Evolutionary conservation across 768 basidiomycete genomes (phyloP).

Genomic region (Agaricus blazei): DNA sequence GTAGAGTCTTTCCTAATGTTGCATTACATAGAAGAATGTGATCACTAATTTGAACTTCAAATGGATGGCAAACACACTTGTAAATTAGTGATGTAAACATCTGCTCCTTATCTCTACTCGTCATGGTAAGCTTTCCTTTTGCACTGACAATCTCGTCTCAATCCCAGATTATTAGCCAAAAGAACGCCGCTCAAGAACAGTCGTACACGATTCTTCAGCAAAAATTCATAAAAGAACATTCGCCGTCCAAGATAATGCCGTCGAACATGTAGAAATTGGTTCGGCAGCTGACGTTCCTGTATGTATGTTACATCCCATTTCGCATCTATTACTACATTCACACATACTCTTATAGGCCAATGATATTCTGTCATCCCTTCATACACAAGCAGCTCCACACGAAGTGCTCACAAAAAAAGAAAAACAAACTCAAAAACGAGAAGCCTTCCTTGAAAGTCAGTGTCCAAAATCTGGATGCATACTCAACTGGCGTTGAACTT

Average conservation of each 20-base stretch:
- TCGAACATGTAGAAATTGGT: conserved; percentile 45
- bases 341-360: conserved; percentile 5
- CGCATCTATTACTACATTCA: background rate
- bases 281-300: conserved; percentile 37
- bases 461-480: background rate
- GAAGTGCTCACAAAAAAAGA: conserved; percentile 51
- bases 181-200: conserved; percentile 37
- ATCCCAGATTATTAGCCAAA: conserved; percentile 23
- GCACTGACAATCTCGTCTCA: background rate
- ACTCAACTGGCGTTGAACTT: background rate
- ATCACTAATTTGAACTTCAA: too few relatives aligned
- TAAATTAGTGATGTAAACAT: background rate
- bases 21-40: too few relatives aligned
- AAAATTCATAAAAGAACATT: conserved; percentile 44
- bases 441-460: conserved; percentile 64
- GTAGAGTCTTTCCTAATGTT: too few relatives aligned
- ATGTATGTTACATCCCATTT: conserved; percentile 12
- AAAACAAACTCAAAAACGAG: conserved; percentile 59
- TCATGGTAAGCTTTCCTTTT: conserved; percentile 18
- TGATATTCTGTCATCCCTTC: conserved; percentile 23
- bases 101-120: background rate
- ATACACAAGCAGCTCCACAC: conserved; percentile 4
- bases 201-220: conserved; percentile 48
- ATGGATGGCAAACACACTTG: background rate
- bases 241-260: conserved; percentile 43